Evolutionary conservation across 176 grass and related monocot genomes (phyloP).

Genomic region (Stipa capillata): DNA sequence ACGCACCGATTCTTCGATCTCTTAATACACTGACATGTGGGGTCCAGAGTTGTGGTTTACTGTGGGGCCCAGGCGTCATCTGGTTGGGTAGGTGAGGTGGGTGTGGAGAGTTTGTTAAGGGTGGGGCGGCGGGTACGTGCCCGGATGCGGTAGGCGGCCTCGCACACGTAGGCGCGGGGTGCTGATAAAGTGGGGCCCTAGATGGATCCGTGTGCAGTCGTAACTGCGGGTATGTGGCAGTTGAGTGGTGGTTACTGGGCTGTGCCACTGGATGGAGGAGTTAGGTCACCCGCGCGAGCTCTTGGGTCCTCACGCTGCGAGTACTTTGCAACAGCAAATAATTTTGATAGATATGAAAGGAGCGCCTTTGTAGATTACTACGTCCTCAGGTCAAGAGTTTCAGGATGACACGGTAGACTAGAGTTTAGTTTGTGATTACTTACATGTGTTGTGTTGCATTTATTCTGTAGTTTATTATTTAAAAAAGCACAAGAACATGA

Average conservation of each 20-base stretch:
- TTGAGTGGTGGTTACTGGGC: slow-evolving; percentile 26
- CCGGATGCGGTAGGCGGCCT: slow-evolving; percentile 22
- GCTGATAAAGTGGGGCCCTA: slow-evolving; percentile 24
- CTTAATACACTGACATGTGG: neutral
- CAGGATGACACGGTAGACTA: too few relatives aligned
- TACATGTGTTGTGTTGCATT: too few relatives aligned
- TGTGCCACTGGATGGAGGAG: neutral
- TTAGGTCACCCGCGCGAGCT: slow-evolving; percentile 24
- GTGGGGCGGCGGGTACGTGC: slow-evolving; percentile 29
- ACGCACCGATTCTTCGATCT: neutral
- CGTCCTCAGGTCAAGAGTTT: too few relatives aligned
- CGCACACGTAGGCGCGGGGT: slow-evolving; percentile 16
- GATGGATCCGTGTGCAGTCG: neutral
- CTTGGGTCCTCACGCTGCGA: neutral
- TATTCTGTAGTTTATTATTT: too few relatives aligned
- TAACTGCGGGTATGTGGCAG: slow-evolving; percentile 20
- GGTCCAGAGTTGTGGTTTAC: accelerated
- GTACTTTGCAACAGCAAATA: neutral
- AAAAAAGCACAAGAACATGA: too few relatives aligned
- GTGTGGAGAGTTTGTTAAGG: slow-evolving; percentile 9
- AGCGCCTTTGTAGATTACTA: too few relatives aligned
- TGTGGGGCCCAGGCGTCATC: neutral
- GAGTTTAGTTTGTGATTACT: too few relatives aligned
- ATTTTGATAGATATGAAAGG: neutral
- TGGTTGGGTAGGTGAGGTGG: neutral